phyloP scores from a whole-genome alignment of 192 early-diverging fungal species.

The Diversispora eburnea region DNA sequence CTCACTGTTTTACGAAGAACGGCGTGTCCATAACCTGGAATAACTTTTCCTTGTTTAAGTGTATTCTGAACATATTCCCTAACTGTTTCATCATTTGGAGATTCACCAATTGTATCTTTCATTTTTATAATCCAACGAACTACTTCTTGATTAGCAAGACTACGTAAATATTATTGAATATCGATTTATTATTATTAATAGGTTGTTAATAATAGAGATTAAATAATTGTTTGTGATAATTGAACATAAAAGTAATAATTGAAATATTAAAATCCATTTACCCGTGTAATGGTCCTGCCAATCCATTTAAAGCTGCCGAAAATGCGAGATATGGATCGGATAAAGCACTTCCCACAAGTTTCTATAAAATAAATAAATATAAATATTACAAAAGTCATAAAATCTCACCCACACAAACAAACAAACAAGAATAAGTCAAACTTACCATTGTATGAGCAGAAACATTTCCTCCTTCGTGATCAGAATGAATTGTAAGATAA shows the following conservation, averaged over 20 bases:
- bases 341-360: constrained; percentile 90
- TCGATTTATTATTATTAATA: too few relatives aligned
- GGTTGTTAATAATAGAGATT: too few relatives aligned
- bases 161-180: not conserved
- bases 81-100: constrained; percentile 89
- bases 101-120: constrained; percentile 74
- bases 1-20: constrained; percentile 75
- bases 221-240: too few relatives aligned
- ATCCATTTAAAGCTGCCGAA: constrained; percentile 93
- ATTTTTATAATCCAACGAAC: constrained; percentile 95
- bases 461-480: constrained; percentile 99
- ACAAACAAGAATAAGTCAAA: not conserved
- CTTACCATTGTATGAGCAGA: constrained; percentile 85
- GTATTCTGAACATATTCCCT: constrained; percentile 96
- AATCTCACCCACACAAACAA: not conserved
- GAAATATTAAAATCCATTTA: not conserved
- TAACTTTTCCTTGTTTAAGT: constrained; percentile 92
- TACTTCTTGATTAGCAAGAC: constrained; percentile 99
- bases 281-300: constrained; percentile 98
- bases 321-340: constrained; percentile 99
- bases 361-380: constrained; percentile 26
- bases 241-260: not conserved
- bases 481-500: constrained; percentile 99
- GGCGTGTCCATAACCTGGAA: constrained; percentile 98
- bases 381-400: constrained; percentile 1